Evolutionary conservation across 2,329 filamentous ascomycete species (phyloP).

Genomic region (Septoria linicola): DNA sequence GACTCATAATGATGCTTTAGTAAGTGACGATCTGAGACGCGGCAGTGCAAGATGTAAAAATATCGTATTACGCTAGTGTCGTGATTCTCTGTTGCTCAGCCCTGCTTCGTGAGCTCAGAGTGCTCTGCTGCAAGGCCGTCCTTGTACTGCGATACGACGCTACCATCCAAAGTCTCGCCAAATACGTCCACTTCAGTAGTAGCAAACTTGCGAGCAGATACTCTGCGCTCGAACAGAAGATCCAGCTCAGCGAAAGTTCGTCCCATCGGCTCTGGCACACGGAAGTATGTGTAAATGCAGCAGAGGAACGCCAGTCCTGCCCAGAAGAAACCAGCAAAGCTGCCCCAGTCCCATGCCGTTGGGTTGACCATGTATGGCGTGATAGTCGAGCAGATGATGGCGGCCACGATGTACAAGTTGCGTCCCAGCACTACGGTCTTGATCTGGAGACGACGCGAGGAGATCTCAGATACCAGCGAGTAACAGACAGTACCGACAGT

Average conservation of each 20-base stretch:
- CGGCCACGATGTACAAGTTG: constrained; percentile 73
- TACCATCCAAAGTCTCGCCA: constrained; percentile 40
- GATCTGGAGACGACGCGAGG: constrained; percentile 78
- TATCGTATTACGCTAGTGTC: no score
- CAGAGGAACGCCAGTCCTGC: constrained; percentile 76
- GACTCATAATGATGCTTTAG: no score
- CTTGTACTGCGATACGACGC: constrained; percentile 27
- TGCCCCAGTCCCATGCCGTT: constrained; percentile 80
- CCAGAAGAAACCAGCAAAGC: constrained; percentile 83
- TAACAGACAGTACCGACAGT: constrained; percentile 89
- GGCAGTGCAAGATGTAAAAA: no score
- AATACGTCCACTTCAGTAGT: constrained; percentile 58
- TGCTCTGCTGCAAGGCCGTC: constrained; percentile 20
- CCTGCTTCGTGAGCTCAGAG: constrained; percentile 23
- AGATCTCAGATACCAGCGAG: constrained; percentile 81
- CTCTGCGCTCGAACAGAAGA: constrained; percentile 71
- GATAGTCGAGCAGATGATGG: constrained; percentile 75
- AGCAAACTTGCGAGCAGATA: constrained; percentile 72
- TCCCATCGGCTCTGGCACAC: constrained; percentile 75
- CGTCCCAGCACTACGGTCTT: constrained; percentile 88
- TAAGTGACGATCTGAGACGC: no score
- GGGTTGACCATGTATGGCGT: constrained; percentile 95
- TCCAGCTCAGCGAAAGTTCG: constrained; percentile 85
- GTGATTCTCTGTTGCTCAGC: no score
- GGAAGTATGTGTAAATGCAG: constrained; percentile 77